Evolutionary conservation across 108 stramenopile genomes (phyloP).

Genomic region (Cyclotella baltica): DNA sequence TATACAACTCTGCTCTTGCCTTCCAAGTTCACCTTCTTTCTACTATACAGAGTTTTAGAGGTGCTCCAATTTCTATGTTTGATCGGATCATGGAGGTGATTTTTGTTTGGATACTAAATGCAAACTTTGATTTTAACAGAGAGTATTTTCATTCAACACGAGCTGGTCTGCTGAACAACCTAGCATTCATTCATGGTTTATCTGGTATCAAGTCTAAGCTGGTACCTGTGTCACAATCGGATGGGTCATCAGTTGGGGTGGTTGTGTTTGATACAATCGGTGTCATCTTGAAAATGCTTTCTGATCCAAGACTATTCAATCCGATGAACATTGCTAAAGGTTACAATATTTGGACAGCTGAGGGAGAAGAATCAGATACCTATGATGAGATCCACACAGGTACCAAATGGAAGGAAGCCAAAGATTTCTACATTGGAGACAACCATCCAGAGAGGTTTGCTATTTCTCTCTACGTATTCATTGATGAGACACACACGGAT

Average conservation of each 20-base stretch:
- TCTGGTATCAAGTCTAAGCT: slow-evolving; percentile 4
- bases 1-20: background rate
- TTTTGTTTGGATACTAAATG: background rate
- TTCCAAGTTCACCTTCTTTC: background rate
- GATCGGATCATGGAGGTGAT: slow-evolving; percentile 5
- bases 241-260: background rate
- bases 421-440: background rate
- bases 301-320: background rate
- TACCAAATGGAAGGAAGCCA: background rate
- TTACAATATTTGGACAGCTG: slow-evolving; percentile 1
- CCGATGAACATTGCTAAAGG: background rate
- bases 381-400: slow-evolving; percentile 12
- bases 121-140: background rate
- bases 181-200: background rate
- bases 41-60: background rate
- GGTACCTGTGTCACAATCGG: background rate
- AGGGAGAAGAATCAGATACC: background rate
- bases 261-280: background rate
- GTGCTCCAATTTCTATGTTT: background rate
- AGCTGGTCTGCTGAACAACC: background rate
- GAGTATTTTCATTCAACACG: background rate
- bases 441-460: background rate
- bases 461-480: background rate
- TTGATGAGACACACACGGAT: slow-evolving; percentile 8
- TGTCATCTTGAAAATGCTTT: background rate